phyloP scores from a whole-genome alignment of 148 eudicot genomes.

The Diospyros kaki region DNA sequence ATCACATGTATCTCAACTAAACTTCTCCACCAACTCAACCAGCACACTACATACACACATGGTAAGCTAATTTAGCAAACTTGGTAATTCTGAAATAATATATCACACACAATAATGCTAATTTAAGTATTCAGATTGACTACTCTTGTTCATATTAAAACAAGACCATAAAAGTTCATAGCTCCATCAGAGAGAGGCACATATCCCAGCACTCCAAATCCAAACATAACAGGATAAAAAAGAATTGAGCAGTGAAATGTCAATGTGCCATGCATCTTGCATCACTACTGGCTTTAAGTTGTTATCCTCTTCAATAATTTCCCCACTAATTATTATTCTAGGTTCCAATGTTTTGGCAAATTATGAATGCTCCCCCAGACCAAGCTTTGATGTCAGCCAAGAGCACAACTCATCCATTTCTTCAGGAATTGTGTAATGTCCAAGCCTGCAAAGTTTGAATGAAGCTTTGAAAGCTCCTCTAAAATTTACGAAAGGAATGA shows the following conservation, averaged over 20 bases:
- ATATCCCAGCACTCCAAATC: too few species aligned
- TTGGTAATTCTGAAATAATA: too few species aligned
- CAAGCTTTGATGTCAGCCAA: constrained; percentile 79
- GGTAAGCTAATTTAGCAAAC: too few species aligned
- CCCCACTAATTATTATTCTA: not conserved
- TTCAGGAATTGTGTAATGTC: constrained; percentile 84
- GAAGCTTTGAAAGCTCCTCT: not conserved
- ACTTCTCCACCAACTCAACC: too few species aligned
- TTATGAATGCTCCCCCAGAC: constrained; percentile 41
- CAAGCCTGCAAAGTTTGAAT: constrained; percentile 52
- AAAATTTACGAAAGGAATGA: not conserved
- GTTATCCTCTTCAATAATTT: not conserved
- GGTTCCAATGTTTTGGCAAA: not conserved
- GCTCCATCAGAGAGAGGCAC: not conserved
- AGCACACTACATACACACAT: too few species aligned
- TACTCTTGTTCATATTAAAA: not conserved
- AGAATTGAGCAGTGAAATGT: not conserved
- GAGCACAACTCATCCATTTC: constrained; percentile 74
- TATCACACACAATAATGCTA: not conserved
- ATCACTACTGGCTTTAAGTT: not conserved
- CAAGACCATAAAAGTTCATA: not conserved
- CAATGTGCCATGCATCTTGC: constrained; percentile 9
- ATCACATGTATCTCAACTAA: too few species aligned
- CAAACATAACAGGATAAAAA: not conserved
- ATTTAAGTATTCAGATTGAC: not conserved